Conservation (phyloP, 768 basidiomycete genomes). For the Mycena haematopus region DNA sequence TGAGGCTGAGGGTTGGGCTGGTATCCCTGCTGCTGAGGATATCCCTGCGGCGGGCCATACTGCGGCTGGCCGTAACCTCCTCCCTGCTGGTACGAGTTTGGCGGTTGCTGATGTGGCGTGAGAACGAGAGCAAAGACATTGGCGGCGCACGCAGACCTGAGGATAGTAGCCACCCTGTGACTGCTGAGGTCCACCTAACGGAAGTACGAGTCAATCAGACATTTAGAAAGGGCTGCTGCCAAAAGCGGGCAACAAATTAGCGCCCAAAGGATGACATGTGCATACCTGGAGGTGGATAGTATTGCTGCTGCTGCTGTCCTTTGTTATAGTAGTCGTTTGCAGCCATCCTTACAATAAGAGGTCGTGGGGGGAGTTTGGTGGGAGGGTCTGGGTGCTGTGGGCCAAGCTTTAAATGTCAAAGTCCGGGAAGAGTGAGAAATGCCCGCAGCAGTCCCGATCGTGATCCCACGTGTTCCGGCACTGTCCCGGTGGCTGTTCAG, state of each 20-base stretch:
- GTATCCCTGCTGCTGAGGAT: slow-evolving; percentile 69
- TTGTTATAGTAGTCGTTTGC: slow-evolving; percentile 74
- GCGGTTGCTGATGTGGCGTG: slow-evolving; percentile 60
- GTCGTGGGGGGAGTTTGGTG: slow-evolving; percentile 20
- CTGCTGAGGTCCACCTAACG: slow-evolving; percentile 49
- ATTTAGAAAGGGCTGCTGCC: too few relatives aligned
- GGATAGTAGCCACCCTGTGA: slow-evolving; percentile 77
- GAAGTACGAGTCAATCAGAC: slow-evolving; percentile 9
- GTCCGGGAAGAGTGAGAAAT: too few relatives aligned
- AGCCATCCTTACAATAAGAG: slow-evolving; percentile 57
- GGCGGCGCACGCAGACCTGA: slow-evolving; percentile 39
- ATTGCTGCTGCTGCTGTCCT: slow-evolving; percentile 54
- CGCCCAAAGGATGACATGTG: slow-evolving; percentile 1
- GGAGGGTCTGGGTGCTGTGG: slow-evolving; percentile 1
- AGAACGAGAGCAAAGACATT: slow-evolving; percentile 3
- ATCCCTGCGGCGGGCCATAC: slow-evolving; percentile 47
- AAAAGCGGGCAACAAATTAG: background rate
- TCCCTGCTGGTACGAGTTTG: slow-evolving; percentile 62
- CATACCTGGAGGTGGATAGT: slow-evolving; percentile 60
- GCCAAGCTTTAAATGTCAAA: too few relatives aligned
- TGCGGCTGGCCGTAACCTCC: slow-evolving; percentile 19
- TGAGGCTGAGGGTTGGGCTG: slow-evolving; percentile 67
- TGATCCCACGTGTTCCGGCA: too few relatives aligned
- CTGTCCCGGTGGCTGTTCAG: too few relatives aligned
- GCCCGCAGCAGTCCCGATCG: too few relatives aligned